Evolutionary conservation across 139 green algal genomes (phyloP).

Genomic region (Tetraselmis chui): DNA sequence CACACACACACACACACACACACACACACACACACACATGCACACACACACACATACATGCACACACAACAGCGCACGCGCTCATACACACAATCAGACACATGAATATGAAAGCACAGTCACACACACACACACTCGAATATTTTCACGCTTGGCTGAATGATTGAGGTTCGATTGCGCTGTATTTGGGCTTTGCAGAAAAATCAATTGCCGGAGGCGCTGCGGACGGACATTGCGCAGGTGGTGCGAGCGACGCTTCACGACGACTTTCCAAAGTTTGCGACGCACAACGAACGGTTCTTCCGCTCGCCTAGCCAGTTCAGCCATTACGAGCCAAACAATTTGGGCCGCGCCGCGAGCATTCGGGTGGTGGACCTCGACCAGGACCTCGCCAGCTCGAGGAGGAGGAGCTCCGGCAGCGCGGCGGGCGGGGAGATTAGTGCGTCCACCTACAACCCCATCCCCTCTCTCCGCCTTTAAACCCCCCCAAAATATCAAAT

Average conservation of each 20-base stretch:
- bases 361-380: not conserved
- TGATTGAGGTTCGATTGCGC: not conserved
- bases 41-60: not conserved
- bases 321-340: too few relatives aligned
- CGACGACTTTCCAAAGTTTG: not conserved
- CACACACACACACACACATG: constrained; percentile 3
- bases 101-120: not conserved
- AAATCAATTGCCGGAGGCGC: not conserved
- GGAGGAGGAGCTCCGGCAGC: too few relatives aligned
- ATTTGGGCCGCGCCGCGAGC: not conserved
- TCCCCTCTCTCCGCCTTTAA: too few relatives aligned
- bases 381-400: too few relatives aligned
- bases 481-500: too few relatives aligned
- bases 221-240: not conserved
- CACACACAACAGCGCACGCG: too few relatives aligned
- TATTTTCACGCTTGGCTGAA: not conserved
- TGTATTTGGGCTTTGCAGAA: not conserved
- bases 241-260: not conserved
- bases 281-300: not conserved
- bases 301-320: not conserved
- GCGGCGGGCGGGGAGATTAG: too few relatives aligned
- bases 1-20: too few relatives aligned
- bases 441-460: too few relatives aligned
- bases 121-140: too few relatives aligned
- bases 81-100: too few relatives aligned